Evolutionary conservation across 768 basidiomycete genomes (phyloP), one percentile per base, ranked within the genome.

Genomic region (Lentinula guzmanii): DNA sequence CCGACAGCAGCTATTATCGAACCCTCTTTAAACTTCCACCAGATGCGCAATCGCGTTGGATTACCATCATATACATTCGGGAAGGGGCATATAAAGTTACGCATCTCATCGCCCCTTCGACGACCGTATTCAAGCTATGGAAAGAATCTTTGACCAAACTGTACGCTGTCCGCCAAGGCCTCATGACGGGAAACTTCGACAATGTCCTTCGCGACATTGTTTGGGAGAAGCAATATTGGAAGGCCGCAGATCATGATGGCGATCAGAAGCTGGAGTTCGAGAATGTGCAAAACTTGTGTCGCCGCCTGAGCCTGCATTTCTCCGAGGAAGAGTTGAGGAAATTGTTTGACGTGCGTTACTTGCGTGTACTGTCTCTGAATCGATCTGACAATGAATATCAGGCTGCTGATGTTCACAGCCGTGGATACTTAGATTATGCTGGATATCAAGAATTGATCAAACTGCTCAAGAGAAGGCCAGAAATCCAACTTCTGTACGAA

Each of bases 181-280:
- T 93, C 35, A 88, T 88, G 84, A 80, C 77, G 9, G 89, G 87
- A 0, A 75, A 85, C 0, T 86, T 85, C 11, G 81, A 86, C 60
- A 73, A 82, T 34, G 86, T 88, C 62, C 75, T 86, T 60, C 73
- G 89, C 24, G 82, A 90, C 63, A 77, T 79, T 0, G 76, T 91
- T 9, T 94, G 91, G 92, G 85, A 91, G 74, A 80, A 84, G 60
- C 87, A 89, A 70, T 90, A 88, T 69, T 93, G 92, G 91, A 90
- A 86, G 68, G 82, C 81, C 13, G 84, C 86, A 0, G 87, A 89
- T 63, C 77, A 82, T 43, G 76, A 81, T 46, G 77, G 79, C 5
- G 87, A 89, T 68, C 81, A 86, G 63, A 79, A 79, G 55, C 70
- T 93, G 45, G 82, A 81, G 48, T 90, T 91, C 63, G 84, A 82